phyloP scores from a whole-genome alignment of 106 monocot genomes.

The Posidonia australis region DNA sequence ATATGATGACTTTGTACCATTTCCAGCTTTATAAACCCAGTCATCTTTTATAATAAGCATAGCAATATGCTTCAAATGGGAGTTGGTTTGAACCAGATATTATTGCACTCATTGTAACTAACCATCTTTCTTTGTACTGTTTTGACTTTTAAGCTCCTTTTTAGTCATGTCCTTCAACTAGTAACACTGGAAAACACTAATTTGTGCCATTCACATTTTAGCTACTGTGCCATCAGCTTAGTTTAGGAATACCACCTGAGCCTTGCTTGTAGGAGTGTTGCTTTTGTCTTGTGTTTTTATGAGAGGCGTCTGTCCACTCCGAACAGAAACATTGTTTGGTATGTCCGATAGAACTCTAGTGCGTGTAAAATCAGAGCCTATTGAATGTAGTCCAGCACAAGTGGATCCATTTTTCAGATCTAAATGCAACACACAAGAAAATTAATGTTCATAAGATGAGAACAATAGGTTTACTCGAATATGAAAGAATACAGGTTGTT shows the following conservation, averaged over 20 bases:
- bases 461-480: no score
- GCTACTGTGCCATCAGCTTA: neutral
- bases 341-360: slow-evolving; percentile 43
- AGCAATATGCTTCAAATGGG: no score
- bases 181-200: no score
- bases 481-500: no score
- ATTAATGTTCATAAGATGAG: neutral
- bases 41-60: no score
- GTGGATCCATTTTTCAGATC: slow-evolving; percentile 55
- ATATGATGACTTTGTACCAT: no score
- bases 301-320: slow-evolving; percentile 14
- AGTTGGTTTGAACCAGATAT: no score
- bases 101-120: no score
- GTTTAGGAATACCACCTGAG: slow-evolving; percentile 20
- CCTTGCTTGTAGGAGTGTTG: slow-evolving; percentile 58
- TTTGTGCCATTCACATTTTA: neutral
- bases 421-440: slow-evolving; percentile 6
- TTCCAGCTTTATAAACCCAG: no score
- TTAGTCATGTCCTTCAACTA: no score
- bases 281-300: slow-evolving; percentile 17
- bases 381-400: slow-evolving; percentile 68
- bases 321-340: slow-evolving; percentile 26
- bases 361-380: slow-evolving; percentile 89
- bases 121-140: no score
- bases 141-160: no score